phyloP scores from a whole-genome alignment of 1,284 basidiomycete genomes.

The Ustanciosporium gigantosporum region DNA sequence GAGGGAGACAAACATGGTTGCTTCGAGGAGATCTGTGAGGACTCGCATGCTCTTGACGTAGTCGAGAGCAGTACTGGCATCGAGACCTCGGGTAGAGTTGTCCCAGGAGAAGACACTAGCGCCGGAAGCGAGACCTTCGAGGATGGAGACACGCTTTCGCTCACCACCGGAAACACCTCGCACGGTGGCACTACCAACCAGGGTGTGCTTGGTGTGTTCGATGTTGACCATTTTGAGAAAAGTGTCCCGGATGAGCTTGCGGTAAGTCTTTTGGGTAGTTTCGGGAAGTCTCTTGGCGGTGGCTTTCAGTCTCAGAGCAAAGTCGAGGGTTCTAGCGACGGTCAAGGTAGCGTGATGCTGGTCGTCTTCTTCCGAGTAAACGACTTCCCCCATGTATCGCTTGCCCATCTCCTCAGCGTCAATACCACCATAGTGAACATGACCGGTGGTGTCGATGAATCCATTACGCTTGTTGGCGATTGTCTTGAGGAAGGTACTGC shows the following conservation, averaged over 20 bases:
- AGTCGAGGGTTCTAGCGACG: constrained; percentile 62
- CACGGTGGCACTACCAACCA: constrained; percentile 72
- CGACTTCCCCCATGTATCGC: constrained; percentile 74
- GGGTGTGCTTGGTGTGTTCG: constrained; percentile 73
- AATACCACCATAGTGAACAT: constrained; percentile 72
- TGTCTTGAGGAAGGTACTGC: constrained; percentile 73
- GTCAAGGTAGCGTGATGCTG: constrained; percentile 76
- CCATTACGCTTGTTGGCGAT: constrained; percentile 72
- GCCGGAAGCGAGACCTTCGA: constrained; percentile 68
- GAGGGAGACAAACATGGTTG: constrained; percentile 77
- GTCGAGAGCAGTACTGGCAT: constrained; percentile 80
- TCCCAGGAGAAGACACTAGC: constrained; percentile 73
- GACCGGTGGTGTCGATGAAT: constrained; percentile 67
- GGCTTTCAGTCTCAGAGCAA: constrained; percentile 47
- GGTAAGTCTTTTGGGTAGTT: constrained; percentile 64
- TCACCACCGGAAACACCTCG: constrained; percentile 73
- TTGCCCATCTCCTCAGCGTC: constrained; percentile 65
- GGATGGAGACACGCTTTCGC: constrained; percentile 72
- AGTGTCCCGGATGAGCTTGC: constrained; percentile 65
- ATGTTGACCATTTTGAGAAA: constrained; percentile 74
- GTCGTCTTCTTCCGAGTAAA: constrained; percentile 76
- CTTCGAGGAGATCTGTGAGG: constrained; percentile 75
- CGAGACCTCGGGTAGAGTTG: constrained; percentile 73
- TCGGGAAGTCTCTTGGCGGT: constrained; percentile 62
- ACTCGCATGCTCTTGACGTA: constrained; percentile 74